phyloP scores from a whole-genome alignment of 2,329 filamentous ascomycete genomes.

The Exophiala bonariae region DNA sequence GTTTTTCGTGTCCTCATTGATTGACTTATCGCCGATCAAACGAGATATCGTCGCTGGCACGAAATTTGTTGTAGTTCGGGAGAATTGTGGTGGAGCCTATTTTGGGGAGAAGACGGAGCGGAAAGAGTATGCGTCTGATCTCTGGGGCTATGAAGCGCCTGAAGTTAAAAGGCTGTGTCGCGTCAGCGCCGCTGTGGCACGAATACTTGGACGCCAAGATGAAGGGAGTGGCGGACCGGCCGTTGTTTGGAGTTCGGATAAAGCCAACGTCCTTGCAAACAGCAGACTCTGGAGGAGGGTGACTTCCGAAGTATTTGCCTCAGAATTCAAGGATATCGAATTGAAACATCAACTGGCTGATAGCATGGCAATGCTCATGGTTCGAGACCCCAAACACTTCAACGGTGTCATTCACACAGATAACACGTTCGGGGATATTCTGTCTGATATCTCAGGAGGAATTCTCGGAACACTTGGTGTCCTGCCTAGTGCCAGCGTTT shows the following conservation, averaged over 20 bases:
- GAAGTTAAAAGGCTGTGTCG: slow-evolving; percentile 84
- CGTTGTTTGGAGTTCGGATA: slow-evolving; percentile 66
- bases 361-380: slow-evolving; percentile 85
- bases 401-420: slow-evolving; percentile 87
- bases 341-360: slow-evolving; percentile 86
- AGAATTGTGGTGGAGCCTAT: slow-evolving; percentile 54
- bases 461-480: slow-evolving; percentile 86
- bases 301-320: slow-evolving; percentile 74
- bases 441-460: slow-evolving; percentile 86
- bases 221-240: slow-evolving; percentile 29
- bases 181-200: slow-evolving; percentile 74
- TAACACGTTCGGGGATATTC: slow-evolving; percentile 91
- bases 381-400: slow-evolving; percentile 79
- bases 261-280: slow-evolving; percentile 90
- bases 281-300: slow-evolving; percentile 82
- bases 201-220: slow-evolving; percentile 61
- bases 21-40: slow-evolving; percentile 76
- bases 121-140: slow-evolving; percentile 60
- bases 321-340: slow-evolving; percentile 81
- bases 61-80: slow-evolving; percentile 51
- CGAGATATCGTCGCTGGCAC: slow-evolving; percentile 68
- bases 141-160: slow-evolving; percentile 75
- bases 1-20: slow-evolving; percentile 62
- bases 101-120: slow-evolving; percentile 42
- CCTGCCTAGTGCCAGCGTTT: slow-evolving; percentile 79